Percentiles rank a stretch among this genome's conserved stretches.
Conservation (phyloP, 257 asterid species). For the Solanum rostratum region DNA sequence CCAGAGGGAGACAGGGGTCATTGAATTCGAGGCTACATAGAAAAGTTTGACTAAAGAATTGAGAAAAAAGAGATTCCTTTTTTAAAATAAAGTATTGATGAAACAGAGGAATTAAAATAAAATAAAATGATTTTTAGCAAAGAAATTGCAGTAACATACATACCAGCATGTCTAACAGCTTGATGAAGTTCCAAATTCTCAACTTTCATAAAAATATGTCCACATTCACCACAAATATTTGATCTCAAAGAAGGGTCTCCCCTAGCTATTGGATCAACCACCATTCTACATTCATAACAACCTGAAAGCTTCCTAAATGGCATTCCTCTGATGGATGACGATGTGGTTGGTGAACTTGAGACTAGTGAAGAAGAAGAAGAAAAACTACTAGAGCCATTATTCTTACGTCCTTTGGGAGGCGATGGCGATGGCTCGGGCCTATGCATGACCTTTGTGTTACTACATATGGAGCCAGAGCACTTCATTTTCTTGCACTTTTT, state of each 20-base stretch:
- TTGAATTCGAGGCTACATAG: constrained; percentile 28
- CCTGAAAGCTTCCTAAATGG: constrained; percentile 73
- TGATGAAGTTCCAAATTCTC: constrained; percentile 75
- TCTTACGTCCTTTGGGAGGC: constrained; percentile 16
- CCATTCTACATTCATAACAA: constrained; percentile 84
- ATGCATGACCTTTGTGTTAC: constrained; percentile 74
- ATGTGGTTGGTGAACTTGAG: constrained; percentile 19
- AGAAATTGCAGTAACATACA: background rate
- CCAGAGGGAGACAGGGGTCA: constrained; percentile 10
- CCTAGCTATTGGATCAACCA: constrained; percentile 73
- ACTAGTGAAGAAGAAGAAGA: constrained; percentile 16
- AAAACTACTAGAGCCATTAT: background rate
- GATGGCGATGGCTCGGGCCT: constrained; percentile 36
- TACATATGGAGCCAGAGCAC: constrained; percentile 79
- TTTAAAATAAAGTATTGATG: background rate
- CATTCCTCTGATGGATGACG: constrained; percentile 54
- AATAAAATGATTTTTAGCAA: background rate
- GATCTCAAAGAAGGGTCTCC: constrained; percentile 73
- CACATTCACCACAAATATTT: constrained; percentile 53
- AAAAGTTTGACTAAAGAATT: constrained; percentile 32
- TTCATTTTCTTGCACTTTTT: constrained; percentile 48
- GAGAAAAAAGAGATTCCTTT: constrained; percentile 3
- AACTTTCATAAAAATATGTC: constrained; percentile 66
- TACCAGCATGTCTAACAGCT: constrained; percentile 87
- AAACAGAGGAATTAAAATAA: background rate